Conservation (phyloP, 2,329 filamentous ascomycete species). For the Cercospora citrullina region DNA sequence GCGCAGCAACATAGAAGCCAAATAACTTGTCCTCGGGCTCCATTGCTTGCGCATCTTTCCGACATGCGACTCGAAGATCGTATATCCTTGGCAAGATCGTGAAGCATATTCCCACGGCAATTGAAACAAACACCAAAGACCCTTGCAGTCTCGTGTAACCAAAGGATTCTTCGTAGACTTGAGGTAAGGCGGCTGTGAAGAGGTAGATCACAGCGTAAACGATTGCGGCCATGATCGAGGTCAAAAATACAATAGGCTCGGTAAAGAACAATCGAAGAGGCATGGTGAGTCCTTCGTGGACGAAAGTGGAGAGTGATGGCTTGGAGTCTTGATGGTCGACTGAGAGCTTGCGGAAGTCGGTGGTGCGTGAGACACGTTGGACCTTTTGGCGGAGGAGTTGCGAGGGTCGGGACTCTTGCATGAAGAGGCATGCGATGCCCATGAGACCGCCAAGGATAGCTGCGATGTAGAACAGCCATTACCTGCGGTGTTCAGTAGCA, state of each 20-base stretch:
- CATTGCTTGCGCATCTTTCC: constrained; percentile 27
- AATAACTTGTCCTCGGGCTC: constrained; percentile 52
- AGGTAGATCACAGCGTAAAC: constrained; percentile 50
- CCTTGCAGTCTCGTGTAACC: constrained; percentile 44
- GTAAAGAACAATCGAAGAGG: constrained; percentile 48
- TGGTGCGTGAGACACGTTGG: constrained; percentile 32
- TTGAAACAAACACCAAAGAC: constrained; percentile 54
- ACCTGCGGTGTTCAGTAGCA: constrained; percentile 33
- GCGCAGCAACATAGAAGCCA: constrained; percentile 49
- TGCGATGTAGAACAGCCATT: constrained; percentile 49
- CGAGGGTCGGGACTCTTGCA: constrained; percentile 49
- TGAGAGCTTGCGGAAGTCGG: constrained; percentile 30
- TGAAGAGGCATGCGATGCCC: constrained; percentile 40
- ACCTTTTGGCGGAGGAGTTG: constrained; percentile 43
- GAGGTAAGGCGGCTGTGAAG: constrained; percentile 34
- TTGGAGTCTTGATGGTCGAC: constrained; percentile 41
- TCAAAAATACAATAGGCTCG: constrained; percentile 50
- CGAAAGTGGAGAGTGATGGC: constrained; percentile 42
- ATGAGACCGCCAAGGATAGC: constrained; percentile 43
- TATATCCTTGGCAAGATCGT: constrained; percentile 48
- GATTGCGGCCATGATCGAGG: constrained; percentile 47
- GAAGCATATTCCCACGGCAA: constrained; percentile 47
- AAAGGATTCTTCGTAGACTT: constrained; percentile 40
- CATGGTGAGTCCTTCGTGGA: constrained; percentile 15
- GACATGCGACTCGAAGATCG: constrained; percentile 39